Base-by-base conservation (phyloP, 1,284 basidiomycete genomes). In the Sporisorium scitamineum region DNA sequence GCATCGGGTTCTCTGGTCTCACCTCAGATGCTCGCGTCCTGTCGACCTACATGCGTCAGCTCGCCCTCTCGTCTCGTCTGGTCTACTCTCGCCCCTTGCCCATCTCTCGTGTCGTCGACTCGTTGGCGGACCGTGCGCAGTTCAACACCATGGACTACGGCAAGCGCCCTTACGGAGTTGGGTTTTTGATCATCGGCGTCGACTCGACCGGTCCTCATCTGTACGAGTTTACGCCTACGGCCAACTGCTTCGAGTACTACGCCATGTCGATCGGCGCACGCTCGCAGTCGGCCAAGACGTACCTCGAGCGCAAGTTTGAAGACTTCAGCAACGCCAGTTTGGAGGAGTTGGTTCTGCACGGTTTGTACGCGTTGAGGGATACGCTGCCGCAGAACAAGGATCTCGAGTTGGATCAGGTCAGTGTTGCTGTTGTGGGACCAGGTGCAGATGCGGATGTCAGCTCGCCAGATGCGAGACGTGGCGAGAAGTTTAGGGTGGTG, bases 121-220 rank as follows among this genome's bases (percentile, higher is more conserved):
- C 94, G 66, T 95, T 99, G 79, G 95, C 97, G 29, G 95, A 99
- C 85, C 96, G 97, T 94, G 97, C 97, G 0, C 97, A 99, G 87
- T 92, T 95, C 58, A 99, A 99, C 87, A 99, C 97, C 0, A 97
- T 99, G 88, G 93, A 97, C 86, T 99, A 99, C 86, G 97, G 97
- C 67, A 91, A 94, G 80, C 90, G 97, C 67, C 97, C 97, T 6
- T 99, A 99, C 83, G 97, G 97, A 86, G 97, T 99, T 9, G 97
- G 97, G 26, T 97, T 99, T 89, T 91, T 99, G 61, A 95, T 99
- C 76, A 93, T 97, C 79, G 97, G 97, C 9, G 91, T 93, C 84
- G 97, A 99, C 87, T 92, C 94, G 84, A 91, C 92, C 31, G 97
- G 97, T 1, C 95, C 97, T 11, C 97, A 99, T 87, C 90, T 99